A percentile compares a stretch with the other conserved stretches of the same genome.
Conservation (phyloP, 2,329 filamentous ascomycete genomes). For the Stemphylium vesicarium region DNA sequence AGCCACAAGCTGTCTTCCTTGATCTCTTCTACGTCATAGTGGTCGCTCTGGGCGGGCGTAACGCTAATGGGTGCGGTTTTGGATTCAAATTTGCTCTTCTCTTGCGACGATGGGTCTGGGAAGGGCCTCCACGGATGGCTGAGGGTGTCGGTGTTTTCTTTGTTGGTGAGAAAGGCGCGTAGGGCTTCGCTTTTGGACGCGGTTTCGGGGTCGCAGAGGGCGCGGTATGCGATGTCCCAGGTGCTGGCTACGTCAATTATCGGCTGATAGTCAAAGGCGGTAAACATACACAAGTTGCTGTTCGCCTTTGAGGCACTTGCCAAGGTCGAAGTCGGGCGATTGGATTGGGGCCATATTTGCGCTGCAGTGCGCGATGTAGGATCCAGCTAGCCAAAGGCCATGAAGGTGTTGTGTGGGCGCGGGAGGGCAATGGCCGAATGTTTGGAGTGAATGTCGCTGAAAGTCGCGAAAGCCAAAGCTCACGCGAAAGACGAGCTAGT, state of each 20-base stretch:
- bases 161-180: conserved; percentile 72
- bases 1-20: conserved; percentile 89
- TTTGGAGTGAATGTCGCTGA: conserved; percentile 30
- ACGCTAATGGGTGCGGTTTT: conserved; percentile 88
- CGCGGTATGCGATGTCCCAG: conserved; percentile 63
- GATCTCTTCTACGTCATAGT: conserved; percentile 77
- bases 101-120: conserved; percentile 64
- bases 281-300: conserved; percentile 75
- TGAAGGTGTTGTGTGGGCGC: conserved; percentile 26
- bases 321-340: conserved; percentile 70
- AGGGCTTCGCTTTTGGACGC: conserved; percentile 51
- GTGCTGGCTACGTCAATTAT: conserved; percentile 60
- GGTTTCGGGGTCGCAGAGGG: conserved; percentile 59
- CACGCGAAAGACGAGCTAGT: conserved; percentile 23
- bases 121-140: conserved; percentile 74
- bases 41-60: conserved; percentile 68
- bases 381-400: conserved; percentile 43
- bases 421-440: conserved; percentile 24
- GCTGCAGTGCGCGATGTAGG: conserved; percentile 42
- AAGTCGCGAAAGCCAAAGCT: conserved; percentile 24
- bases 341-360: conserved; percentile 46
- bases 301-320: conserved; percentile 83
- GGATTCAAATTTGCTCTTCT: conserved; percentile 77
- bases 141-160: conserved; percentile 71
- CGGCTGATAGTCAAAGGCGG: conserved; percentile 1